A percentile compares a stretch with the other conserved stretches of the same genome.
Evolutionary conservation across 257 asterid species (phyloP).

Genomic region (Cinchona pubescens): DNA sequence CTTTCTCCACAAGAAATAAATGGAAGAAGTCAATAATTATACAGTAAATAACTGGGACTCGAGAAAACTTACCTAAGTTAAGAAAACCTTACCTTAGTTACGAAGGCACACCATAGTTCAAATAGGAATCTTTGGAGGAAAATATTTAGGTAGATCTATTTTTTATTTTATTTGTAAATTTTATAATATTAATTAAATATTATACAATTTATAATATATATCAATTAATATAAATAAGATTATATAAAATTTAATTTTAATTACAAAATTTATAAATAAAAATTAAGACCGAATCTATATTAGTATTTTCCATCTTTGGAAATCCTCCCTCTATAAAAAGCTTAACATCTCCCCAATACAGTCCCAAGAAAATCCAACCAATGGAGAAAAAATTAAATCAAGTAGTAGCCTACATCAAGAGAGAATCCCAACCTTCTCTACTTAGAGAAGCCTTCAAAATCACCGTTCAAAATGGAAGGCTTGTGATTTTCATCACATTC

Average conservation of each 20-base stretch:
- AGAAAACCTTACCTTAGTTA: neutral
- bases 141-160: no score
- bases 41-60: neutral
- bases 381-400: slow-evolving; percentile 13
- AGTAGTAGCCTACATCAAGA: neutral
- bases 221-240: no score
- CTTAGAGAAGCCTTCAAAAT: slow-evolving; percentile 9
- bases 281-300: no score
- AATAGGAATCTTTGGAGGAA: no score
- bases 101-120: no score
- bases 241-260: no score
- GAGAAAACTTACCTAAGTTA: neutral
- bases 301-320: neutral
- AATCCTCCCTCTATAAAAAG: neutral
- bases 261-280: no score
- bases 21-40: neutral
- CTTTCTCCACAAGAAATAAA: neutral
- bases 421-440: slow-evolving; percentile 8
- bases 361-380: neutral
- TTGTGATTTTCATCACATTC: slow-evolving; percentile 2
- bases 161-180: no score
- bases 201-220: no score
- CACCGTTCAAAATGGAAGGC: slow-evolving; percentile 8
- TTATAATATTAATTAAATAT: no score
- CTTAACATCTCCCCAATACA: neutral